These are phyloP conservation scores for Saccharata proteae DNA, from an alignment of 2,329 filamentous ascomycete genomes.

Conservation along the genomic window DNA sequence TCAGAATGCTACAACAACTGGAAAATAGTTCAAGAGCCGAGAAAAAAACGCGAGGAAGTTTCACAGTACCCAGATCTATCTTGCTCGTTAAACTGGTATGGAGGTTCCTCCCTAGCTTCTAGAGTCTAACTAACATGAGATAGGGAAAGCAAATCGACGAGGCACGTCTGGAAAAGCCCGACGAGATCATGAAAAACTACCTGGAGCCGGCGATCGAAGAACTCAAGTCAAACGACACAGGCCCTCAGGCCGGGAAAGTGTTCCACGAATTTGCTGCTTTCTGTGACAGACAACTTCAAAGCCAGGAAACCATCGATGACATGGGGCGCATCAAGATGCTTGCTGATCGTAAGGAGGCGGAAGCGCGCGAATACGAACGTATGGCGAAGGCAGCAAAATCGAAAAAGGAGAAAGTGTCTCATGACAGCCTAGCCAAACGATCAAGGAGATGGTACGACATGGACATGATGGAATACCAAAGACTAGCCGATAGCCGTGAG, in stretches of 20 bases:
- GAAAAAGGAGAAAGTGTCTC: slow-evolving; percentile 34
- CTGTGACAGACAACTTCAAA: slow-evolving; percentile 87
- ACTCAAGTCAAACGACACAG: slow-evolving; percentile 54
- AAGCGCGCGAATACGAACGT: slow-evolving; percentile 61
- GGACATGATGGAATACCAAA: slow-evolving; percentile 74
- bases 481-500: slow-evolving; percentile 62
- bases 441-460: slow-evolving; percentile 85
- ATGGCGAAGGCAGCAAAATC: slow-evolving; percentile 39
- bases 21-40: slow-evolving; percentile 9
- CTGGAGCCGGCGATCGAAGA: slow-evolving; percentile 74
- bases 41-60: slow-evolving; percentile 14
- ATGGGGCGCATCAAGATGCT: slow-evolving; percentile 68
- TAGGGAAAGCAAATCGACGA: slow-evolving; percentile 77
- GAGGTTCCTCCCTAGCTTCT: slow-evolving; percentile 12
- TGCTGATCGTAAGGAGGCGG: slow-evolving; percentile 66
- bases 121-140: slow-evolving; percentile 9
- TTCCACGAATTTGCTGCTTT: slow-evolving; percentile 93
- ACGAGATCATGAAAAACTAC: slow-evolving; percentile 78
- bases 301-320: slow-evolving; percentile 73
- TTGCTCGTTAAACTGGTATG: slow-evolving; percentile 67
- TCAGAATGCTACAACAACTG: slow-evolving; percentile 73
- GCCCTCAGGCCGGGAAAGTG: slow-evolving; percentile 69
- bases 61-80: slow-evolving; percentile 37
- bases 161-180: slow-evolving; percentile 80
- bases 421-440: slow-evolving; percentile 52